Percentiles rank a stretch among this genome's conserved stretches.
Conservation (phyloP, 495 filamentous ascomycete genomes). For the Letharia columbiana region DNA sequence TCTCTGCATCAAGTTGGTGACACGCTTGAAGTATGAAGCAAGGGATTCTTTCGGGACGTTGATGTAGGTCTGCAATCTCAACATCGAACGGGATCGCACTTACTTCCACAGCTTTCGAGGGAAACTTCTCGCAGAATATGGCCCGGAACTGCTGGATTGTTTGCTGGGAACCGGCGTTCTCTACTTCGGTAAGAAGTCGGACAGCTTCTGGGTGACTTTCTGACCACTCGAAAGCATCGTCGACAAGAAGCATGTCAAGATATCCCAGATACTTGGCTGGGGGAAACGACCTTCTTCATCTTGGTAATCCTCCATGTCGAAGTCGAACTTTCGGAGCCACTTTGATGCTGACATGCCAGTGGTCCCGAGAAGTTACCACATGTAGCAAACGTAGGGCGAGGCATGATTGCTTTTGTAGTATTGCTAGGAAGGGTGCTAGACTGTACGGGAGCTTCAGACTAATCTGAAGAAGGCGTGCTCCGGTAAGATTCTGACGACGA, state of each 20-base stretch:
- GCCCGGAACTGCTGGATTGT: neutral
- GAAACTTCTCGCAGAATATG: neutral
- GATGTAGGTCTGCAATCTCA: neutral
- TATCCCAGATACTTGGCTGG: neutral
- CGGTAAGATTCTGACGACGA: too few relatives aligned
- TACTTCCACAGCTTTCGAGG: neutral
- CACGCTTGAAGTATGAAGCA: neutral
- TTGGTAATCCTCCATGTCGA: neutral
- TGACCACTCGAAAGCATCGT: neutral
- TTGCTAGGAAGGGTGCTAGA: too few relatives aligned
- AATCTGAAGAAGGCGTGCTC: too few relatives aligned
- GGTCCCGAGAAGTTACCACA: too few relatives aligned
- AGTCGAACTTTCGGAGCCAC: slow-evolving; percentile 1
- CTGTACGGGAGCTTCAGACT: too few relatives aligned
- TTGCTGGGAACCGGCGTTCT: neutral
- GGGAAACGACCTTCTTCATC: too few relatives aligned
- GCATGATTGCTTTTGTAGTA: too few relatives aligned
- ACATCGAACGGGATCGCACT: neutral
- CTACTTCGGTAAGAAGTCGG: neutral
- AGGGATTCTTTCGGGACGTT: neutral
- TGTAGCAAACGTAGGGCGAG: too few relatives aligned
- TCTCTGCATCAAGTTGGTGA: neutral
- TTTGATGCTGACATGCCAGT: neutral
- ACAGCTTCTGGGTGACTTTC: neutral
- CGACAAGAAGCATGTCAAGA: neutral